Evolutionary conservation across 2,329 filamentous ascomycete species (phyloP), one percentile per base, ranked within the genome.

Genomic region (Mycosphaerelloides madeirae): DNA sequence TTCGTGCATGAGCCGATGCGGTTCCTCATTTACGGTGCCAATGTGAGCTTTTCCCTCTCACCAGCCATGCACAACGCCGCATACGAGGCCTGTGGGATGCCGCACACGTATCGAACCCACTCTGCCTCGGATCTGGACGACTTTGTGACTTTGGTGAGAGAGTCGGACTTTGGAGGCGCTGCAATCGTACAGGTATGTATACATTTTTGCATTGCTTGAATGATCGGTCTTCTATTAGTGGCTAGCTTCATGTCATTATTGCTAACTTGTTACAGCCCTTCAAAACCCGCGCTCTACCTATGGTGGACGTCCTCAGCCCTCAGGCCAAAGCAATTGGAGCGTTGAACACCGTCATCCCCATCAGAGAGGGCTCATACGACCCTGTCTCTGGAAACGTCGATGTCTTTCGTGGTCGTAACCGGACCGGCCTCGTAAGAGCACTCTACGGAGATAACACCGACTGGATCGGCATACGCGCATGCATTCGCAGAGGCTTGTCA

Each of bases 371-470:
- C 81, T 0, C 76, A 1, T 53, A 53, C 34, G 37, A 45, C 19
- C 44, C 53, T 7, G 35, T 53, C 31, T 31, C 80, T 1, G 71
- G 75, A 22, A 77, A 78, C 20, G 45, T 66, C 3, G 73, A 73
- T 1, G 65, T 79, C n/a, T 69, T 73, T 34, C 68, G 73, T 22
- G 74, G 81, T 34, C 75, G 81, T 46, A 83, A 83, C 50, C 74
- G 79, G 33, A 75, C 81, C 1, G 84, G 85, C 0, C 77, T 80
- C 0, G 78, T 87, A 6, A 77, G 78, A 49, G 83, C 81, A 0
- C 70, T 89, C 0, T 86, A 87, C 50, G 86, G 85, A 1, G 84
- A 89, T 46, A 90, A 90, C 48, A 89, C 85, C 0, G 85, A 90
- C 62, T 90, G 85, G 82, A 84, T 88, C 28, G 85, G 85, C 4